Evolutionary conservation across 208 protist species (phyloP), one percentile per base, ranked within the genome.

Genomic region (Angomonas deanei): DNA sequence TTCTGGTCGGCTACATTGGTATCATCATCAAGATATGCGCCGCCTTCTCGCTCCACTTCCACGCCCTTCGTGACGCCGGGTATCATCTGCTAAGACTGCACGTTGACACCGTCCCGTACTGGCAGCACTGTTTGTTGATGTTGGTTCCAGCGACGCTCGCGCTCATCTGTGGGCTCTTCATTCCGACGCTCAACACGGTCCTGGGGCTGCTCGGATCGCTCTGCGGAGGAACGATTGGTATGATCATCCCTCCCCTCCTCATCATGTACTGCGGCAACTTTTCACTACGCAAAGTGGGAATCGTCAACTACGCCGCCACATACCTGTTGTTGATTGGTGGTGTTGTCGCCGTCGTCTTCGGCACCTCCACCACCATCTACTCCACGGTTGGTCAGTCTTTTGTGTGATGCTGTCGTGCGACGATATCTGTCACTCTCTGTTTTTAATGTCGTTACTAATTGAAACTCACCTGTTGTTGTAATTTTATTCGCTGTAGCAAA

Each of bases 1-100:
- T 86, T 42, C 63, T 75, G 62, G 68, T 91, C 1, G 74, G 42
- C 10, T 91, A 91, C 72, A 47, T 85, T 32, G 84, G 74, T 55
- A 68, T 88, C 42, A 53, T 85, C 54, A n/a, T 85, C 28, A 86
- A 88, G 55, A 65, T 88, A 54, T 84, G 80, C 64, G 68, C 76
- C 13, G 76, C 69, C 19, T 84, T 84, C 38, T 68, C 71, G 4
- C 26, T 91, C 32, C 73, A 87, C 38, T 74, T 87, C 50, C 73
- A 85, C 47, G 74, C 80, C 1, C 76, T 72, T 19, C 77, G 77
- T 19, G 74, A 87, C 32, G 72, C 75, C 23, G 39, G 80, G 3
- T 87, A 91, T 61, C 72, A 80, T 48, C 28, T 83, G 28, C 23
- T 82, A 11, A 28, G 70, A 38, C 71, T 53, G 59, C 57, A 59